Conservation (phyloP, 164 flowering plant species). For the Magnolia officinalis region DNA sequence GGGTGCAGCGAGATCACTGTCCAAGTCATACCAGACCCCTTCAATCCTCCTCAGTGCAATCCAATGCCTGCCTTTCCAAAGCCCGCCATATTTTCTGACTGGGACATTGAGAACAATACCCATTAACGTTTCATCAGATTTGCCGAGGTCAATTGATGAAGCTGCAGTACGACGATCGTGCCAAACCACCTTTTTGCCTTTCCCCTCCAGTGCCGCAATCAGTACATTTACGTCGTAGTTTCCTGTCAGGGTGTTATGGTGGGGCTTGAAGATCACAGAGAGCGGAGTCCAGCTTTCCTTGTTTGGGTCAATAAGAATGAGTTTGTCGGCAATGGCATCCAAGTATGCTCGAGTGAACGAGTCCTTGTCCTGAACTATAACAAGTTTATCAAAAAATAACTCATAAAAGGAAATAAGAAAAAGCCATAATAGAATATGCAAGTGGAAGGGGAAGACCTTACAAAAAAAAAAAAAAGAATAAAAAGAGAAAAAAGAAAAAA, state of each 20-base stretch:
- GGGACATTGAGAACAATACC: slow-evolving; percentile 81
- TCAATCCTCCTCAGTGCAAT: slow-evolving; percentile 56
- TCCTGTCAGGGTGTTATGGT: slow-evolving; percentile 77
- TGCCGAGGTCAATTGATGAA: slow-evolving; percentile 54
- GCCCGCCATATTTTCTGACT: slow-evolving; percentile 57
- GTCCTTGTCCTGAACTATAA: slow-evolving; percentile 52
- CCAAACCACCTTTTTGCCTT: slow-evolving; percentile 80
- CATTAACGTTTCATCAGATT: slow-evolving; percentile 43
- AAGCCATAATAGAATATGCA: background rate
- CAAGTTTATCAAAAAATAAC: slow-evolving; percentile 8
- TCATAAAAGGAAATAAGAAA: background rate
- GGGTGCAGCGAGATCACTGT: slow-evolving; percentile 75
- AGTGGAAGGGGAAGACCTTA: background rate
- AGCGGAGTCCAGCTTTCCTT: slow-evolving; percentile 52
- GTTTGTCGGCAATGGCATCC: slow-evolving; percentile 55
- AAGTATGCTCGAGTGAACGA: slow-evolving; percentile 58
- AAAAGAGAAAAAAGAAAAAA: no score
- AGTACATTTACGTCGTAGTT: slow-evolving; percentile 90
- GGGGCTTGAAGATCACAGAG: slow-evolving; percentile 72
- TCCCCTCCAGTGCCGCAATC: slow-evolving; percentile 73
- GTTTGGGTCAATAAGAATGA: slow-evolving; percentile 50
- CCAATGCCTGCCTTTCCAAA: slow-evolving; percentile 93
- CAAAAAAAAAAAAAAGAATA: no score
- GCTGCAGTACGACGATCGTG: slow-evolving; percentile 77
- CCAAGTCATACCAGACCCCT: slow-evolving; percentile 89